Base-by-base conservation (phyloP, 352 stramenopile genomes). In the Thalassiosira livingstoniorum region DNA sequence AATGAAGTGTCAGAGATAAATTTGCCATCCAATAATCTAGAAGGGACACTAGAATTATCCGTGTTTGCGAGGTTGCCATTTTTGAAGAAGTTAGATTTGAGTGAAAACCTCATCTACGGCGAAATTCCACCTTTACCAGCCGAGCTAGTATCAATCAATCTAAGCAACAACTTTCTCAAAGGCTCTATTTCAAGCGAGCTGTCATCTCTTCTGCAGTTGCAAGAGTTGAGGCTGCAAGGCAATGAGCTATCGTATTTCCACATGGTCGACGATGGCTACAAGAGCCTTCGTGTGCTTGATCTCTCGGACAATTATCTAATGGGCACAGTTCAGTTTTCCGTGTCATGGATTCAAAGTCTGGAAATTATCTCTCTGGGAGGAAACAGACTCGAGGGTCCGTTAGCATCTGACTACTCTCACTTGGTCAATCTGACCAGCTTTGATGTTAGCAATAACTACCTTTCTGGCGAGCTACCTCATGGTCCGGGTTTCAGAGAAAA, bases 361-460 rank as follows among this genome's bases (percentile, higher is more conserved):
- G 45, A 55, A 54, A 37, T 32, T 4, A 13, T 87, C 2, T 32
- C 72, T 54, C 57, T 87, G 0, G 54, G 51, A 32, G 55, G 65
- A 23, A 83, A 87, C 43, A 54, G 61, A 32, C n/a, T 84, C 15
- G 32, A 60, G 4, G 60, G 58, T 1, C 23, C 58, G 21, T 69
- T 84, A 18, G 58, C 67, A 3, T n/a, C 57, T 18, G 60, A 73
- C 45, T 54, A 78, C 21, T 72, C 70, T 4, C 45, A 35, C 23
- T 43, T 86, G 15, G 68, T 25, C 0, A 66, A 82, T 39, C 67
- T 86, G 4, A 63, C 63, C 13, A 55, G 18, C 78, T 32, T 82
- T 82, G 66, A 88, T 70, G 15, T 90, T 7, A 72, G 68, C 13
- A 60, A 57, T 1, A 90, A 90, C 54, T 37, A 37, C 18, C 23